phyloP scores from a whole-genome alignment of 2,329 filamentous ascomycete genomes.

The Alternaria infectoria region DNA sequence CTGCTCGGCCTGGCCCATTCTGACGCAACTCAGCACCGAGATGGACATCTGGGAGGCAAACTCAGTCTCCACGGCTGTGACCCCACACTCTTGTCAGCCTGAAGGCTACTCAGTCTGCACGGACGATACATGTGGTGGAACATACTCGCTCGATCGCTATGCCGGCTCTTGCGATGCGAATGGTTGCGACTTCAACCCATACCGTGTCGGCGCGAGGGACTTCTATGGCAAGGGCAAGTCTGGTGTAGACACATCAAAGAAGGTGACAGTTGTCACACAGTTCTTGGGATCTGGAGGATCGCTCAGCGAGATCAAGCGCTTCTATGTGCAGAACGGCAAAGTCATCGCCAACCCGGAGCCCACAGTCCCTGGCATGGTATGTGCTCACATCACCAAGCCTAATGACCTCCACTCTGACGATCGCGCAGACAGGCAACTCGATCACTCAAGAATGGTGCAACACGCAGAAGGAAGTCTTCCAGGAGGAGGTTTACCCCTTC shows the following conservation, averaged over 20 bases:
- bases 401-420: neutral
- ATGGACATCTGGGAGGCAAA: slow-evolving; percentile 72
- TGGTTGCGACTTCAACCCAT: slow-evolving; percentile 66
- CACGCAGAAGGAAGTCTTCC: slow-evolving; percentile 36
- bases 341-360: slow-evolving; percentile 54
- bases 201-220: slow-evolving; percentile 65
- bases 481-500: slow-evolving; percentile 55
- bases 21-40: slow-evolving; percentile 51
- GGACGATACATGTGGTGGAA: slow-evolving; percentile 50
- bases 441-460: slow-evolving; percentile 41
- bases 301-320: slow-evolving; percentile 52
- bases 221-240: slow-evolving; percentile 66
- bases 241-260: slow-evolving; percentile 46
- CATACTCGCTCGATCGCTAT: slow-evolving; percentile 63
- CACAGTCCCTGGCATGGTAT: slow-evolving; percentile 51
- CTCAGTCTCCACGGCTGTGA: slow-evolving; percentile 66
- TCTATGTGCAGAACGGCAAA: slow-evolving; percentile 57
- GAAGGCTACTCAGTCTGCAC: slow-evolving; percentile 60
- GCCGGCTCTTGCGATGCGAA: slow-evolving; percentile 68
- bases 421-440: slow-evolving; percentile 28
- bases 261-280: slow-evolving; percentile 57
- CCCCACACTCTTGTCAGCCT: slow-evolving; percentile 66
- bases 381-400: neutral
- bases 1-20: too few relatives aligned
- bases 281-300: slow-evolving; percentile 52